Percentiles rank a stretch among this genome's conserved stretches.
Evolutionary conservation across 1,284 basidiomycete species (phyloP).

Genomic region (Stygiomarasmius scandens): DNA sequence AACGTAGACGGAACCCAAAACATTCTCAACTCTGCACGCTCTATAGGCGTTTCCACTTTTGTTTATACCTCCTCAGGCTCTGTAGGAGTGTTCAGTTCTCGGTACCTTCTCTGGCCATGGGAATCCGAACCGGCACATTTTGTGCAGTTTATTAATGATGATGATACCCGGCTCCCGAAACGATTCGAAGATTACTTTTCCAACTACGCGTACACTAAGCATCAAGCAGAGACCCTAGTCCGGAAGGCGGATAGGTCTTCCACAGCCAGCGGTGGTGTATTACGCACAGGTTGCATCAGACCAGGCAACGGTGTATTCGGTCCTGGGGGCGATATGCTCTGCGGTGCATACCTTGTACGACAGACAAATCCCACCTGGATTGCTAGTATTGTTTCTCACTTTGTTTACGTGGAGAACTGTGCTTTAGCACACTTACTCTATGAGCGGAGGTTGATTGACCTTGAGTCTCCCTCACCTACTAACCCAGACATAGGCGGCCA

Average conservation of each 20-base stretch:
- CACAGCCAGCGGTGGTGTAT: conserved; percentile 31
- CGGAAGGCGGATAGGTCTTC: conserved; percentile 51
- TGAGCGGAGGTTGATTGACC: conserved; percentile 62
- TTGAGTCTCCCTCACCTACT: conserved; percentile 22
- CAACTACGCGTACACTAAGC: conserved; percentile 69
- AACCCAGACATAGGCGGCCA: conserved; percentile 71
- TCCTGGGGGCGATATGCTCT: conserved; percentile 70
- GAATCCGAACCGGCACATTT: conserved; percentile 55
- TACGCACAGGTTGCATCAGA: conserved; percentile 71
- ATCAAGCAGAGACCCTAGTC: conserved; percentile 55
- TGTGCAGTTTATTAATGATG: conserved; percentile 61
- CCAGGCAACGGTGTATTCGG: conserved; percentile 78
- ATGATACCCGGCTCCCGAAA: conserved; percentile 47
- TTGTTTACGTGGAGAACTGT: conserved; percentile 74
- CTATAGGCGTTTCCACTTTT: conserved; percentile 51
- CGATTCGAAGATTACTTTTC: conserved; percentile 65
- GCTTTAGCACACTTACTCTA: conserved; percentile 71
- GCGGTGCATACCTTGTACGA: conserved; percentile 61
- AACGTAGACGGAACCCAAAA: conserved; percentile 70
- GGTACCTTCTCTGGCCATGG: conserved; percentile 75
- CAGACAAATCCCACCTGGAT: conserved; percentile 67
- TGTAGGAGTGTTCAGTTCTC: conserved; percentile 51
- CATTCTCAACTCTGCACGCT: conserved; percentile 49
- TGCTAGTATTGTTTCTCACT: conserved; percentile 57
- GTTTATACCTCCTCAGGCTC: conserved; percentile 69